phyloP scores from a whole-genome alignment of 306 rosid species.

The Ammopiptanthus mongolicus region DNA sequence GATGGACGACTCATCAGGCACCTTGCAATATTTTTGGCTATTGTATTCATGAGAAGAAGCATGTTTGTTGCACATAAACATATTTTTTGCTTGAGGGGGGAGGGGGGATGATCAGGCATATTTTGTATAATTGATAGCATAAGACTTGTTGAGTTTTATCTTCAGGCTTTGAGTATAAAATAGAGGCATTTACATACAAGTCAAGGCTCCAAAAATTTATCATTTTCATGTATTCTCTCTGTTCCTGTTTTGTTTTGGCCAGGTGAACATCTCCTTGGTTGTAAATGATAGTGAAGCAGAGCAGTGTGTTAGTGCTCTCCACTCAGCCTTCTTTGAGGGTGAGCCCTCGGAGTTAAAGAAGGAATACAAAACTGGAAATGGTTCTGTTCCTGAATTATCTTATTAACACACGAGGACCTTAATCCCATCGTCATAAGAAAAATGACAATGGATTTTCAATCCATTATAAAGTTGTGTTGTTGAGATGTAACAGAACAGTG shows the following conservation, averaged over 20 bases:
- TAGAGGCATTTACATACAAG: not conserved
- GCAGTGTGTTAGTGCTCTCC: constrained; percentile 76
- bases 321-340: constrained; percentile 64
- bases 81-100: too few species aligned
- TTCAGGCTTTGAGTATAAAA: not conserved
- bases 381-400: constrained; percentile 27
- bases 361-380: constrained; percentile 34
- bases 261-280: constrained; percentile 89
- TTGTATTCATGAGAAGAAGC: not conserved
- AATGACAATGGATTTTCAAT: too few species aligned
- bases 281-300: constrained; percentile 82
- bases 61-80: not conserved
- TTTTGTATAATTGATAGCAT: not conserved
- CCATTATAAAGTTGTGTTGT: not conserved
- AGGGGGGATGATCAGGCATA: not conserved
- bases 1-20: not conserved
- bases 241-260: constrained; percentile 14
- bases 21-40: not conserved
- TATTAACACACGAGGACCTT: not conserved
- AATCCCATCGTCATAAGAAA: not conserved
- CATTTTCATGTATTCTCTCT: constrained; percentile 3
- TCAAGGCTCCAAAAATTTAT: not conserved
- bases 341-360: constrained; percentile 28
- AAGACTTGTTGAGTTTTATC: not conserved
- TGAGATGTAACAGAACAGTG: constrained; percentile 1